Conservation (phyloP, 768 basidiomycete species). For the Tephrocybe sp. region DNA sequence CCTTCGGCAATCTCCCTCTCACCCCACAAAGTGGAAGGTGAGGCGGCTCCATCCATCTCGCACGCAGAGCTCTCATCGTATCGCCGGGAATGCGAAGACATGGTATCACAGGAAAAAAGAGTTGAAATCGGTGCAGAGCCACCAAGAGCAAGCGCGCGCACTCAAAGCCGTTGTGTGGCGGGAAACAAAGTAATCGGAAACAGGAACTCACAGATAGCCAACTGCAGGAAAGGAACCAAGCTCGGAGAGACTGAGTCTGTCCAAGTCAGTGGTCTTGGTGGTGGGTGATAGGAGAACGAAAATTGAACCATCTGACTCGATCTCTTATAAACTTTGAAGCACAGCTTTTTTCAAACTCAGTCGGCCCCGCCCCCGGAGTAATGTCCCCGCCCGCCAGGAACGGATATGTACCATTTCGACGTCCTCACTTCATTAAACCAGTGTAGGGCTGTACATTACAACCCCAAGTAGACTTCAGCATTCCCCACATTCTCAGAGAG, state of each 20-base stretch:
- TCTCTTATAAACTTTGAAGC: slow-evolving; percentile 11
- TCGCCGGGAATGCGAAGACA: neutral
- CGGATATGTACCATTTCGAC: neutral
- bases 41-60: slow-evolving; percentile 6
- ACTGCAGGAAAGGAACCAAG: slow-evolving; percentile 5
- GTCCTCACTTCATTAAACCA: slow-evolving; percentile 1
- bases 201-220: slow-evolving; percentile 12
- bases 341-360: slow-evolving; percentile 23
- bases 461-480: neutral
- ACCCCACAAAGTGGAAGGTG: slow-evolving; percentile 8
- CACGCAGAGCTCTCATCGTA: slow-evolving; percentile 5
- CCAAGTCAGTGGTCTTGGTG: slow-evolving; percentile 14
- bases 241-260: slow-evolving; percentile 10
- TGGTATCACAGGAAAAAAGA: slow-evolving; percentile 4
- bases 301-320: slow-evolving; percentile 14
- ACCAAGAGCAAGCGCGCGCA: slow-evolving; percentile 6
- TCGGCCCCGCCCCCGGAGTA: slow-evolving; percentile 13
- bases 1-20: slow-evolving; percentile 1
- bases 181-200: slow-evolving; percentile 1
- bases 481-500: neutral
- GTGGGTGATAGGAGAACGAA: slow-evolving; percentile 8
- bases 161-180: slow-evolving; percentile 2
- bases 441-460: slow-evolving; percentile 13
- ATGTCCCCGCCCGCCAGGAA: slow-evolving; percentile 9
- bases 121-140: too few relatives aligned